These are phyloP conservation scores for Arctium lappa DNA, from an alignment of 129 eudicot species.

Conservation along the genomic window DNA sequence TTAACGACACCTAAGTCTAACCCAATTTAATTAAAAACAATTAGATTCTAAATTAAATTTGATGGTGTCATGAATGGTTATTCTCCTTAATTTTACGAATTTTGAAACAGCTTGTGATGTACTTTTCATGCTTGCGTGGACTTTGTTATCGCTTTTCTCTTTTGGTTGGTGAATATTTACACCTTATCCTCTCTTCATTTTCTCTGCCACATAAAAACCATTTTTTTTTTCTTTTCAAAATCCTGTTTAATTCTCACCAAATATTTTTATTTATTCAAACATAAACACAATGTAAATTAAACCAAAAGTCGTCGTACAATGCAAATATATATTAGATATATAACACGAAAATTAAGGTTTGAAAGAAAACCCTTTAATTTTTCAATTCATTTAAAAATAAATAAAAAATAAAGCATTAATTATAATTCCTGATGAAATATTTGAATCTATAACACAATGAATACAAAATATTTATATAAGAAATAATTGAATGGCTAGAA, in stretches of 20 bases:
- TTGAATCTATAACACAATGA: not conserved
- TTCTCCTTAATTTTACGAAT: not conserved
- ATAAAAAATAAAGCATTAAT: not conserved
- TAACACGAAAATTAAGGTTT: no score
- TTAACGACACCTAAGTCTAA: no score
- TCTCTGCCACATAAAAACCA: slow-evolving; percentile 12
- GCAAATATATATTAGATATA: not conserved
- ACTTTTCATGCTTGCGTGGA: slow-evolving; percentile 40
- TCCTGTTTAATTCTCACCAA: not conserved
- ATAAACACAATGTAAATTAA: not conserved
- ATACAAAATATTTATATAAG: not conserved
- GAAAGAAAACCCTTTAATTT: no score
- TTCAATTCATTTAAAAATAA: no score
- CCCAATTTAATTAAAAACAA: no score
- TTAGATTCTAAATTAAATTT: not conserved
- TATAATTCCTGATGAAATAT: not conserved
- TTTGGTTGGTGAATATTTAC: slow-evolving; percentile 31
- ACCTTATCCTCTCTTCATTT: slow-evolving; percentile 27
- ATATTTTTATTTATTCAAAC: not conserved
- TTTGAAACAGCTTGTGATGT: slow-evolving; percentile 13
- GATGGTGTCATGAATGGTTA: not conserved
- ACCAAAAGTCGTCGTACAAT: not conserved
- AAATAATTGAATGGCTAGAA: slow-evolving; percentile 27
- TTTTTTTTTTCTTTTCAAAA: not conserved
- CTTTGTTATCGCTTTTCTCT: slow-evolving; percentile 20